Evolutionary conservation across 2,329 filamentous ascomycete genomes (phyloP), one percentile per base, ranked within the genome.

Genomic region (Penicillium sp.): DNA sequence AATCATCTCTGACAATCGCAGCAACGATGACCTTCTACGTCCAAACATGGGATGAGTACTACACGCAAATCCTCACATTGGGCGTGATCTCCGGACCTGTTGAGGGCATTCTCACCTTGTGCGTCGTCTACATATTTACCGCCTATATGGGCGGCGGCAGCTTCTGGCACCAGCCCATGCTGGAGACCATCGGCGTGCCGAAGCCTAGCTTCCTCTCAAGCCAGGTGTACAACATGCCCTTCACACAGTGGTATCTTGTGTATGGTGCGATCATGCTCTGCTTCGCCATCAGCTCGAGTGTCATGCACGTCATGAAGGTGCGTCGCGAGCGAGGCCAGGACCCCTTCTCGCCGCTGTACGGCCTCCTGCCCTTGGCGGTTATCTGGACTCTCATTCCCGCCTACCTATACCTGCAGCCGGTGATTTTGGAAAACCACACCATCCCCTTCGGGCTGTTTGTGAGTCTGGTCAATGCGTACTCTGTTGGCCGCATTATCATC

Each of bases 11-110:
- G 40, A 59, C 43, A 22, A 38, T 12, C 31, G 29, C 46, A 88
- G 85, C 87, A 6, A 81, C 91, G 52, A 76, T 94, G 61, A 96
- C 93, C n/a, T 98, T 98, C 71, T 97, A 97, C 69, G 85, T 97
- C 37, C 93, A 97, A 69, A 97, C 93, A 31, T 98, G 93, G 93
- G 93, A 98, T 65, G 93, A 97, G 69, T 98, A 97, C 72, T 91
- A 97, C 73, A 98, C 93, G 45, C 90, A 96, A 70, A 93, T 90
- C 3, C 80, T 98, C 42, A 96, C 89, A 1, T 80, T 98, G 6
- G 93, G 93, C 52, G 75, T 97, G 55, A 78, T 98, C 58, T 96
- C 91, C 57, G 93, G 93, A 0, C 93, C 93, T 4, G 93, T 98
- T 33, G 93, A 98, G 72, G 93, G 93, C 45, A 85, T 98, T 49